Conservation (phyloP, 257 asterid genomes). For the Petunia axillaris region DNA sequence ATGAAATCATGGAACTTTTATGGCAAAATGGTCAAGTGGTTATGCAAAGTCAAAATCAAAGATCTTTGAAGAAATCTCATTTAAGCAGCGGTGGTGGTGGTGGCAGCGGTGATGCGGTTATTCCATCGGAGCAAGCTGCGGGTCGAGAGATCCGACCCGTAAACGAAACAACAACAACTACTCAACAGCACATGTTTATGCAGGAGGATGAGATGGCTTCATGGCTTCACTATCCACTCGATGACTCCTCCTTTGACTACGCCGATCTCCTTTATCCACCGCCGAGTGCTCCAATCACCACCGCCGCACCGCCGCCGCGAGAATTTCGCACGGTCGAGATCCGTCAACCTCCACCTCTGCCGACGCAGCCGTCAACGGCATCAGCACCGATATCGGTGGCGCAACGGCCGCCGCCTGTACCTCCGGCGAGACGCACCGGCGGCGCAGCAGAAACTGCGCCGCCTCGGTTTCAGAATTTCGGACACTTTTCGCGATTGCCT, state of each 20-base stretch:
- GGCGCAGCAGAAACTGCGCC: constrained; percentile 25
- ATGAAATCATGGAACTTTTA: constrained; percentile 67
- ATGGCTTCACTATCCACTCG: constrained; percentile 82
- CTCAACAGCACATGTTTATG: constrained; percentile 61
- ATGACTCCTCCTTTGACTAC: constrained; percentile 68
- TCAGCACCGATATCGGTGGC: constrained; percentile 1
- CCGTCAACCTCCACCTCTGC: constrained; percentile 40
- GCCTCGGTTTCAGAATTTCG: constrained; percentile 44
- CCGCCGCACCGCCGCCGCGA: constrained; percentile 34
- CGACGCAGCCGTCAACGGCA: constrained; percentile 23
- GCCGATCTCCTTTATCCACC: constrained; percentile 65
- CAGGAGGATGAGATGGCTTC: constrained; percentile 92
- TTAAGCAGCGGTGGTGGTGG: constrained; percentile 29
- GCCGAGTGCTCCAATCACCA: constrained; percentile 35
- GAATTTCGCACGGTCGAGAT: constrained; percentile 40
- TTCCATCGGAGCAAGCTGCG: constrained; percentile 37
- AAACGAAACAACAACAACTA: constrained; percentile 35
- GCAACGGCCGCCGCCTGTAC: constrained; percentile 44
- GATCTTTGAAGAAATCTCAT: constrained; percentile 41
- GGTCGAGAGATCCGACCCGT: constrained; percentile 51
- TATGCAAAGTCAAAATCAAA: constrained; percentile 67
- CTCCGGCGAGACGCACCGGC: constrained; percentile 28
- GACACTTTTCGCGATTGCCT: constrained; percentile 60
- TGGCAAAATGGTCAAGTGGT: constrained; percentile 55
- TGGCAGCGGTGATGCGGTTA: constrained; percentile 31